A percentile compares a stretch with the other conserved stretches of the same genome.
Conservation (phyloP, 2,329 filamentous ascomycete genomes). For the Chlorencoelia australis region DNA sequence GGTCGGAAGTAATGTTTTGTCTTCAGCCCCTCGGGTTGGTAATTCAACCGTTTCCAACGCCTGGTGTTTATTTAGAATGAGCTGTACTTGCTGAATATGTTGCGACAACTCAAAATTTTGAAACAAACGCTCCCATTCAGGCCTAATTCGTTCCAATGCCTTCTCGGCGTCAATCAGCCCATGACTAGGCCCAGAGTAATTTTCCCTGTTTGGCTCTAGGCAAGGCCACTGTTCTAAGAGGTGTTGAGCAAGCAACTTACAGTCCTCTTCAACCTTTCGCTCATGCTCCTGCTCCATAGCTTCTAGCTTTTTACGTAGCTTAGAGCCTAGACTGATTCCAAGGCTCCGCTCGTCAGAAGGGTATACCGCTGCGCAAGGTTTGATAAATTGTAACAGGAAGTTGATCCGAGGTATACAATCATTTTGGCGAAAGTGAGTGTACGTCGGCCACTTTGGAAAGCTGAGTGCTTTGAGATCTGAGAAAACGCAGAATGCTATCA, state of each 20-base stretch:
- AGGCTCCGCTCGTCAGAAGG: constrained; percentile 16
- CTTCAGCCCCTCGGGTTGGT: not conserved
- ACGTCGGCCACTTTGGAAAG: constrained; percentile 29
- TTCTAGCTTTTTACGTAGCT: constrained; percentile 11
- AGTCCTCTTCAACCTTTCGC: constrained; percentile 26
- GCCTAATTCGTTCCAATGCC: constrained; percentile 32
- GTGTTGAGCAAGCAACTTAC: constrained; percentile 30
- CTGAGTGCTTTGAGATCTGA: constrained; percentile 30
- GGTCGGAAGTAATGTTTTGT: constrained; percentile 4
- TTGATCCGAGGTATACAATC: constrained; percentile 27
- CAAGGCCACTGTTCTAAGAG: constrained; percentile 39
- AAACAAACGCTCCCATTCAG: constrained; percentile 39
- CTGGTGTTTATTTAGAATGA: constrained; percentile 27
- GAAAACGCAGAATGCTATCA: constrained; percentile 36
- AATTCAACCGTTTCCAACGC: not conserved
- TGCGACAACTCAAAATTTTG: constrained; percentile 36
- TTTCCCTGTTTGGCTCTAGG: constrained; percentile 23
- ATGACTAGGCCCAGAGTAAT: constrained; percentile 16
- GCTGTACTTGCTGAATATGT: constrained; percentile 36
- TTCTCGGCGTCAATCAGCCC: constrained; percentile 29
- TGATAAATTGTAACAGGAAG: constrained; percentile 26
- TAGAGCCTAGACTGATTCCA: constrained; percentile 5
- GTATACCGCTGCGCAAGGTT: constrained; percentile 25
- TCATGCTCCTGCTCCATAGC: constrained; percentile 25
- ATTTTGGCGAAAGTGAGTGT: constrained; percentile 28